These are phyloP conservation scores for Pseudogymnoascus sp. DNA, from an alignment of 2,329 filamentous ascomycete genomes.

Conservation along the genomic window DNA sequence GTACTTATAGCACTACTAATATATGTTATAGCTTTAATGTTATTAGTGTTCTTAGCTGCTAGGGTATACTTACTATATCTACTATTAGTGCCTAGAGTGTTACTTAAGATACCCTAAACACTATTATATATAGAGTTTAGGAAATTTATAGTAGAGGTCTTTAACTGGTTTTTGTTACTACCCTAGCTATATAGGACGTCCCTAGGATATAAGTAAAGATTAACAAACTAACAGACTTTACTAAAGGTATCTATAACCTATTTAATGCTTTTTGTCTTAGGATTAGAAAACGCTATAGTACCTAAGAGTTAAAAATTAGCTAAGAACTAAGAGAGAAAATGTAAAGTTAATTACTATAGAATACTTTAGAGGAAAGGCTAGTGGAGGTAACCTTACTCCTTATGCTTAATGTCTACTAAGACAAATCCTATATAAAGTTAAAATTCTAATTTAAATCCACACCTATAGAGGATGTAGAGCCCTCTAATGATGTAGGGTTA, in stretches of 20 bases:
- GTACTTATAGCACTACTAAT: slow-evolving; percentile 36
- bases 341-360: slow-evolving; percentile 29
- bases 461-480: slow-evolving; percentile 32
- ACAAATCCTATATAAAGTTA: slow-evolving; percentile 50
- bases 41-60: slow-evolving; percentile 30
- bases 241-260: slow-evolving; percentile 44
- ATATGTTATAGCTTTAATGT: slow-evolving; percentile 28
- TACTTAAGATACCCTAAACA: slow-evolving; percentile 40
- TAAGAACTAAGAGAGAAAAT: background rate
- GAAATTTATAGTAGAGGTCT: slow-evolving; percentile 42
- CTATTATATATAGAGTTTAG: slow-evolving; percentile 45
- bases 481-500: slow-evolving; percentile 35
- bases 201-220: slow-evolving; percentile 49
- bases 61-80: slow-evolving; percentile 42
- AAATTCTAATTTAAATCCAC: slow-evolving; percentile 52
- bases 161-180: slow-evolving; percentile 45
- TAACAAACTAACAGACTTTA: slow-evolving; percentile 49
- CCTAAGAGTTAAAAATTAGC: slow-evolving; percentile 28
- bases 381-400: slow-evolving; percentile 35
- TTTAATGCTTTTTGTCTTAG: slow-evolving; percentile 48
- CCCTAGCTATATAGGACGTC: slow-evolving; percentile 51
- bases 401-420: slow-evolving; percentile 35
- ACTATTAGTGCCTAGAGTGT: slow-evolving; percentile 27
- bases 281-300: slow-evolving; percentile 44
- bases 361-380: slow-evolving; percentile 39